Base-by-base conservation (phyloP, 192 early-diverging fungal species). In the Coemansia aciculifera region DNA sequence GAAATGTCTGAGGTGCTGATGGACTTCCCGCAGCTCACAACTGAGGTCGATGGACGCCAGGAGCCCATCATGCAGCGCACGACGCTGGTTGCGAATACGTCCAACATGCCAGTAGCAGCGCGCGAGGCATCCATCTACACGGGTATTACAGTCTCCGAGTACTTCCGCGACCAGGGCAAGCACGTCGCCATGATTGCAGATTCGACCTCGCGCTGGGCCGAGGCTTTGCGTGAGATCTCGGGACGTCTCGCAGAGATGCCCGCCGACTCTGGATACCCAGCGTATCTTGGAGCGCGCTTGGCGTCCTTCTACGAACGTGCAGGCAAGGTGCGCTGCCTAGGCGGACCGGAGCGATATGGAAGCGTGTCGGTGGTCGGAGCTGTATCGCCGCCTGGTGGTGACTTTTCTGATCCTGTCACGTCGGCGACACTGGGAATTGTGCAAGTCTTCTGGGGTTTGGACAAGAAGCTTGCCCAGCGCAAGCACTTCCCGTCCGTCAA, bases 401-500 rank as follows among this genome's bases (percentile, higher is more conserved):
- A 99, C 81, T 98, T 97, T 80, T 95, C 97, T 54, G 98, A 99
- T 85, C 96, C 98, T 31, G 98, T 99, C 23, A 99, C 98, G 17
- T 84, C 92, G 24, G 90, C 98, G 13, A 99, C 98, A 2, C 86
- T 99, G 57, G 88, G 95, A 85, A 99, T 99, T 85, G 98, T 99
- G 3, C 98, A 99, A 80, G 98, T 99, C 56, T 99, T 99, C 89
- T 99, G 98, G 98, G 98, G 96, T 77, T 79, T 99, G 66, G 98
- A 99, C 86, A 99, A 99, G 89, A 99, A 99, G 86, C 86, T 99
- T 39, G 98, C 98, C 7, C 98, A 99, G 83, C 91, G 98, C 74
- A 99, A 99, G 87, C 98, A 99, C 85, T 99, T 99, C 89, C 98
- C 98, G 3, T 98, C 97, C 15, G 95, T 99, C 72, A 98, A 99